phyloP scores from a whole-genome alignment of 2,329 filamentous ascomycete species.

The Phoma sp. region DNA sequence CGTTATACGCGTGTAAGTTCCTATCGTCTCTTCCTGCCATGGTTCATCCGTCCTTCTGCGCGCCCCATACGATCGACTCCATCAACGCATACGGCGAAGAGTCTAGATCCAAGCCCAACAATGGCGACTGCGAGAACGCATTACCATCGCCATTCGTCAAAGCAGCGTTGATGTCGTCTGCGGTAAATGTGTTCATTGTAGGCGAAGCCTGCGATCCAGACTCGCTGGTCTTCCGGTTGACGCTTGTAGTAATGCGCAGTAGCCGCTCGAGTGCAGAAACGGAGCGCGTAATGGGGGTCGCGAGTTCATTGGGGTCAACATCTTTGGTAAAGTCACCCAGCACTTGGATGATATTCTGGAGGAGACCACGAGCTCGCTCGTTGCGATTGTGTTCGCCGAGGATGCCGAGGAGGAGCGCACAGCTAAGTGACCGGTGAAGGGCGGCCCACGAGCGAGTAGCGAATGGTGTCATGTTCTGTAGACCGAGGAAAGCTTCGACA shows the following conservation, averaged over 20 bases:
- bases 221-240: slow-evolving; percentile 33
- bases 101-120: slow-evolving; percentile 49
- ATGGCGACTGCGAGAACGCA: slow-evolving; percentile 43
- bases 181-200: slow-evolving; percentile 41
- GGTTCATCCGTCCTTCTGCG: slow-evolving; percentile 41
- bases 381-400: slow-evolving; percentile 54
- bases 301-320: slow-evolving; percentile 56
- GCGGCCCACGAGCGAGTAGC: slow-evolving; percentile 53
- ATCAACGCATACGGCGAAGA: slow-evolving; percentile 56
- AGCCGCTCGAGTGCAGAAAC: slow-evolving; percentile 55
- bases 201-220: slow-evolving; percentile 42
- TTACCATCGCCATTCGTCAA: slow-evolving; percentile 41
- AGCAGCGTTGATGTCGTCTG: slow-evolving; percentile 47
- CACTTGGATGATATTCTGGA: slow-evolving; percentile 55
- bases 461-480: slow-evolving; percentile 59
- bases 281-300: slow-evolving; percentile 55
- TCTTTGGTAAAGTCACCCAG: slow-evolving; percentile 56
- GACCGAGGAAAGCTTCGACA: slow-evolving; percentile 66
- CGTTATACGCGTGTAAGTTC: neutral
- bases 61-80: slow-evolving; percentile 56
- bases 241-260: slow-evolving; percentile 38
- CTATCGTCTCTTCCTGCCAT: neutral
- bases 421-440: slow-evolving; percentile 53
- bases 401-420: slow-evolving; percentile 52
- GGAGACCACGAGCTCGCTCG: slow-evolving; percentile 53